A percentile compares a stretch with the other conserved stretches of the same genome.
phyloP scores from a whole-genome alignment of 1,139 yeast genomes.

The Geotrichum cucujoidarum region DNA sequence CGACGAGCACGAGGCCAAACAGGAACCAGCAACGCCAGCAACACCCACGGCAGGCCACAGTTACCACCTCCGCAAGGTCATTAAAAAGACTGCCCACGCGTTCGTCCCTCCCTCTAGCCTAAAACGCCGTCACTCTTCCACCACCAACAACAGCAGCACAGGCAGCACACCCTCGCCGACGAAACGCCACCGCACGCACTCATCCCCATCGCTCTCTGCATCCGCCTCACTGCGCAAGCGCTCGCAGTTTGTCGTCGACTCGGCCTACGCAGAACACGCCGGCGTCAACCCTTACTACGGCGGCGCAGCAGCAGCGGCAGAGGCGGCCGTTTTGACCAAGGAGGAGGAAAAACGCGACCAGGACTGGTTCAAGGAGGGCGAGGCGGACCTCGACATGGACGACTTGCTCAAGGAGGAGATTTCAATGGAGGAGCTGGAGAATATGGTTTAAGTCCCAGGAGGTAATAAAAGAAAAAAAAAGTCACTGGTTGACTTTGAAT shows the following conservation, averaged over 20 bases:
- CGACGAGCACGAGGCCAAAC: constrained; percentile 16
- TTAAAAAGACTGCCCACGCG: constrained; percentile 30
- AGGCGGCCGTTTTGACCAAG: too few relatives aligned
- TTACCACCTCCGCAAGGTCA: constrained; percentile 27
- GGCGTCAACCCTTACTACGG: constrained; percentile 29
- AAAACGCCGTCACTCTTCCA: too few relatives aligned
- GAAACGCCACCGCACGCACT: constrained; percentile 19
- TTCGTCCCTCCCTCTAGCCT: too few relatives aligned
- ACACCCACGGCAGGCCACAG: too few relatives aligned
- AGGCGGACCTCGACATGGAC: too few relatives aligned
- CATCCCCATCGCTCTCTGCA: constrained; percentile 12
- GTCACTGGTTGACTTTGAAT: not conserved
- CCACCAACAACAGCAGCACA: too few relatives aligned
- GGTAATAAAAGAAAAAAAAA: not conserved
- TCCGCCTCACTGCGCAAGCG: not conserved
- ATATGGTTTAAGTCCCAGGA: constrained; percentile 16
- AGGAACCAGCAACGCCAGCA: constrained; percentile 19
- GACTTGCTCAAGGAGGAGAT: constrained; percentile 24
- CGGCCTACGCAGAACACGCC: constrained; percentile 8
- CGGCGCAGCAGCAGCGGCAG: constrained; percentile 17
- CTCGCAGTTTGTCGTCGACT: not conserved
- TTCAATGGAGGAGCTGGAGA: constrained; percentile 25
- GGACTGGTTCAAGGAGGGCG: constrained; percentile 13
- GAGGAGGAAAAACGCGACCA: too few relatives aligned
- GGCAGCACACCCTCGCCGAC: constrained; percentile 25